Evolutionary conservation across 2,329 filamentous ascomycete genomes (phyloP).

Genomic region (Clonostachys solani): DNA sequence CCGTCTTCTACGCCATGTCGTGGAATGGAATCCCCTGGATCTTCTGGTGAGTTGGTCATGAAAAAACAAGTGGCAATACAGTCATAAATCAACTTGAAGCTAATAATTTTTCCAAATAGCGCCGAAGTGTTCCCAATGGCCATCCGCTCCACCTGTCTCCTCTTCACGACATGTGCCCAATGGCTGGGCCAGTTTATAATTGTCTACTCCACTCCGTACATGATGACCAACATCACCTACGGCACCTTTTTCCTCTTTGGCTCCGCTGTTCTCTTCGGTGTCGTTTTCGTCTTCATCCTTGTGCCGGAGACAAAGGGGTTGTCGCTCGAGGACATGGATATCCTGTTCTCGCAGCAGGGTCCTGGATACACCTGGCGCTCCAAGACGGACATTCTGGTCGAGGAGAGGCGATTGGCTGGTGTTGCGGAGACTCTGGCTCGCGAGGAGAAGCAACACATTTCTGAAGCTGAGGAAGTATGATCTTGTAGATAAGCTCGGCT

Average conservation of each 20-base stretch:
- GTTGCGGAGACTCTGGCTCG: no score
- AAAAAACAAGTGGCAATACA: background rate
- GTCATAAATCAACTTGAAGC: background rate
- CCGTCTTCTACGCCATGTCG: slow-evolving; percentile 3
- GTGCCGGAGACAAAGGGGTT: slow-evolving; percentile 48
- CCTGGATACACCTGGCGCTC: slow-evolving; percentile 2
- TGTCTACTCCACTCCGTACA: slow-evolving; percentile 19
- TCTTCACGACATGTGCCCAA: slow-evolving; percentile 17
- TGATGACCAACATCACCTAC: slow-evolving; percentile 13
- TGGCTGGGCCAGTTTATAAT: slow-evolving; percentile 23
- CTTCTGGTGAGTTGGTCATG: slow-evolving; percentile 7
- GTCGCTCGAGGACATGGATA: slow-evolving; percentile 43
- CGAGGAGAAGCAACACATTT: no score
- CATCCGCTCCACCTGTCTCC: slow-evolving; percentile 17
- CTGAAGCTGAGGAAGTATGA: no score
- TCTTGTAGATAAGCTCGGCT: no score
- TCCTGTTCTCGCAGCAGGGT: slow-evolving; percentile 13
- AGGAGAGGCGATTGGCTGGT: slow-evolving; percentile 1
- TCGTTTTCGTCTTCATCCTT: slow-evolving; percentile 28
- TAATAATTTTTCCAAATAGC: slow-evolving; percentile 4
- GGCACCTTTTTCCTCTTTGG: slow-evolving; percentile 10
- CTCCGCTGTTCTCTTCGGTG: slow-evolving; percentile 6
- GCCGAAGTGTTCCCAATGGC: slow-evolving; percentile 18
- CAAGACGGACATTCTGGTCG: slow-evolving; percentile 3
- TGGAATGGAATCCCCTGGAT: slow-evolving; percentile 8